Percentiles rank a stretch among this genome's conserved stretches.
phyloP scores from a whole-genome alignment of 768 basidiomycete genomes.

The Royoungia palumana region DNA sequence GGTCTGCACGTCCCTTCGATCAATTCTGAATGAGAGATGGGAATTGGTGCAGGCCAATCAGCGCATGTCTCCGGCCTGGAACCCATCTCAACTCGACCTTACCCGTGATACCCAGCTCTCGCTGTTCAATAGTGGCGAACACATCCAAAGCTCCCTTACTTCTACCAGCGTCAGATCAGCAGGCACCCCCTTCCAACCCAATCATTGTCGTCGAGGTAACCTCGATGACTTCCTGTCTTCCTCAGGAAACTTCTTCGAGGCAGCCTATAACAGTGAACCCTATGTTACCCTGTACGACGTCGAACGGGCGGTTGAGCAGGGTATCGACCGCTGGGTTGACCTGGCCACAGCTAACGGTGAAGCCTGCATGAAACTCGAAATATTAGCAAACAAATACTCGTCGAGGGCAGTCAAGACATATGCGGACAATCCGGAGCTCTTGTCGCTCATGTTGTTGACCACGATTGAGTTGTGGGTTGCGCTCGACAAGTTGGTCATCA shows the following conservation, averaged over 20 bases:
- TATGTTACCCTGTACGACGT: conserved; percentile 35
- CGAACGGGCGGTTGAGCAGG: conserved; percentile 31
- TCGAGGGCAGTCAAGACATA: conserved; percentile 27
- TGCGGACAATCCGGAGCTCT: conserved; percentile 34
- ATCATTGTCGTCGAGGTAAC: conserved; percentile 6
- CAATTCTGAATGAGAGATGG: conserved; percentile 36
- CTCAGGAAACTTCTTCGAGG: conserved; percentile 14
- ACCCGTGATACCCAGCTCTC: conserved; percentile 32
- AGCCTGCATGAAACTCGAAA: conserved; percentile 27
- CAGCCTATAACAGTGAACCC: conserved; percentile 7
- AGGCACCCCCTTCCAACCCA: not conserved
- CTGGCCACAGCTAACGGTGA: conserved; percentile 14
- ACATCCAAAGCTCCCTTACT: conserved; percentile 24
- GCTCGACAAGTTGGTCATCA: conserved; percentile 37
- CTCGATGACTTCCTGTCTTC: conserved; percentile 17
- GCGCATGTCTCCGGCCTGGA: conserved; percentile 27
- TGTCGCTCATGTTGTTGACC: conserved; percentile 42
- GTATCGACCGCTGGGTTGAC: conserved; percentile 34
- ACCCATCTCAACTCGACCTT: conserved; percentile 28
- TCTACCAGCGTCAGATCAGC: conserved; percentile 4
- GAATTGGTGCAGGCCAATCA: conserved; percentile 23
- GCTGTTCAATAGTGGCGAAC: conserved; percentile 26
- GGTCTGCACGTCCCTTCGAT: conserved; percentile 23
- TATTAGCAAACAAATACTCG: conserved; percentile 27
- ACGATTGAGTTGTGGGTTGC: conserved; percentile 48